These are phyloP conservation scores for Delitschia confertaspora DNA, from an alignment of 495 filamentous ascomycete species.

Conservation along the genomic window DNA sequence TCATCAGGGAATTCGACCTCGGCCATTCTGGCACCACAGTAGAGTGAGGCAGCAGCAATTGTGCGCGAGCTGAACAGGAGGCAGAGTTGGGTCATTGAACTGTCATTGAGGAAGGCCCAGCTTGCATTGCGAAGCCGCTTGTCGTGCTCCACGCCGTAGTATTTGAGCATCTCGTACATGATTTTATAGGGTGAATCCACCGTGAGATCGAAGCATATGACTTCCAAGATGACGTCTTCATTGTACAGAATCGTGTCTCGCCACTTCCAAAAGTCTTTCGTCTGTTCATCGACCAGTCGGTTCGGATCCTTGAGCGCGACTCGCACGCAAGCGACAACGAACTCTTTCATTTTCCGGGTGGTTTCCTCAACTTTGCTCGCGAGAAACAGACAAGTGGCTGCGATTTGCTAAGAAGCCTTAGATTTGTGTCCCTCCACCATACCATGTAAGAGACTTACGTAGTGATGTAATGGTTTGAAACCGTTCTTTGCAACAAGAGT, in stretches of 20 bases:
- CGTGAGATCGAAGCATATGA: conserved; percentile 86
- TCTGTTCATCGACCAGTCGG: conserved; percentile 83
- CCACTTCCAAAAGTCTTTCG: conserved; percentile 96
- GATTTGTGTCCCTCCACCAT: not conserved
- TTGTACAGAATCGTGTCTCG: conserved; percentile 81
- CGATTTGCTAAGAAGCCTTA: conserved; percentile 44
- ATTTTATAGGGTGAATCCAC: conserved; percentile 75
- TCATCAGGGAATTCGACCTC: conserved; percentile 65
- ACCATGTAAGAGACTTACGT: conserved; percentile 45
- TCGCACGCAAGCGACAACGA: conserved; percentile 84
- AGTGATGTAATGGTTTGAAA: conserved; percentile 68
- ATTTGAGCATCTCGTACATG: conserved; percentile 66
- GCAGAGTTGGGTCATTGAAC: conserved; percentile 70
- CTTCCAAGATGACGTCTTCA: conserved; percentile 86
- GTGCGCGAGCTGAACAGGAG: conserved; percentile 69
- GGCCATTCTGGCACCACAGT: conserved; percentile 66
- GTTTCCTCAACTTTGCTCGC: conserved; percentile 97
- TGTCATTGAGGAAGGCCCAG: conserved; percentile 90
- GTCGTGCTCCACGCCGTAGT: conserved; percentile 60
- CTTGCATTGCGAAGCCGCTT: conserved; percentile 69
- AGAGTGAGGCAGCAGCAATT: conserved; percentile 78
- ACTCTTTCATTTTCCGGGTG: conserved; percentile 82
- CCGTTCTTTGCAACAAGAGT: conserved; percentile 56
- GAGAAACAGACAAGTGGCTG: conserved; percentile 81
- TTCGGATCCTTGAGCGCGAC: conserved; percentile 89